Evolutionary conservation across 306 rosid genomes (phyloP).

Genomic region (Vigna radiata): DNA sequence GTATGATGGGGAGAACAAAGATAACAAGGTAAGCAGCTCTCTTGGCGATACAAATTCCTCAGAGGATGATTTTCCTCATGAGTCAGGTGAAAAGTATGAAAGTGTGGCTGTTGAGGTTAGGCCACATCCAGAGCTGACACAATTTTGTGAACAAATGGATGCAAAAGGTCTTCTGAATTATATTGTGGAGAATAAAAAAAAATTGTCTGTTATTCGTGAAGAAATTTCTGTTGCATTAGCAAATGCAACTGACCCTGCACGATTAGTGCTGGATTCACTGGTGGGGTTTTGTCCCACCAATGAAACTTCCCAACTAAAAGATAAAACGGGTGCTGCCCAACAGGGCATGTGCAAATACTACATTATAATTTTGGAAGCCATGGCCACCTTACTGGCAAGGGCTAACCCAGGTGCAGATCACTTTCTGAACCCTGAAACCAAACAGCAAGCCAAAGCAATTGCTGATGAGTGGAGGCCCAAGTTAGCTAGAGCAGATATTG

Average conservation of each 20-base stretch:
- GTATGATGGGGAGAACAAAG: conserved; percentile 58
- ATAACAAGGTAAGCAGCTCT: conserved; percentile 76
- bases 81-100: conserved; percentile 62
- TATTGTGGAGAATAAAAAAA: conserved; percentile 60
- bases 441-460: conserved; percentile 90
- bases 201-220: conserved; percentile 54
- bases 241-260: conserved; percentile 68
- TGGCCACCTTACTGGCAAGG: conserved; percentile 75
- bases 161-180: conserved; percentile 73
- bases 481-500: conserved; percentile 71
- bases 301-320: conserved; percentile 63
- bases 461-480: conserved; percentile 90
- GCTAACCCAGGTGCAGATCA: conserved; percentile 74
- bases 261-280: conserved; percentile 81
- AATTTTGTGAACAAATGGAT: conserved; percentile 77
- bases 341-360: conserved; percentile 74
- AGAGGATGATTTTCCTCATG: conserved; percentile 62
- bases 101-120: conserved; percentile 62
- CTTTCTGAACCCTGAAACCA: conserved; percentile 81
- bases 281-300: conserved; percentile 82
- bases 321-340: conserved; percentile 71
- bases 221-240: conserved; percentile 78
- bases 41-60: conserved; percentile 62
- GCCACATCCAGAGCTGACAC: conserved; percentile 69
- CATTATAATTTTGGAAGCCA: conserved; percentile 69